Evolutionary conservation across 2,329 filamentous ascomycete genomes (phyloP).

Genomic region (Aspergillus arachidicola): DNA sequence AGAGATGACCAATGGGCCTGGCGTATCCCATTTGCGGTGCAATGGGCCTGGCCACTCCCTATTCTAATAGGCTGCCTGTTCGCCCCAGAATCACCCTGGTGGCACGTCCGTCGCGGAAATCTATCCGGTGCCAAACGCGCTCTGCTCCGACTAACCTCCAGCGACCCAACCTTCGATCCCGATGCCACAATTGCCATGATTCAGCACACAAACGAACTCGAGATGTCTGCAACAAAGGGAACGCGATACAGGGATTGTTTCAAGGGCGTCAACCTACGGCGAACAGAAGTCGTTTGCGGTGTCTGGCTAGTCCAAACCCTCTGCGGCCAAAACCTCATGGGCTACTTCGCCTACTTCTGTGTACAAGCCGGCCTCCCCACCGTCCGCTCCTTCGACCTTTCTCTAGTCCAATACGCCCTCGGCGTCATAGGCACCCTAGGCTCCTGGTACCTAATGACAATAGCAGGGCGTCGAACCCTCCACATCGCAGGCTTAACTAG

Average conservation of each 20-base stretch:
- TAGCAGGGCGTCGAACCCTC: slow-evolving; percentile 43
- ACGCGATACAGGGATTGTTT: slow-evolving; percentile 80
- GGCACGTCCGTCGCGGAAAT: slow-evolving; percentile 47
- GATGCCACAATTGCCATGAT: slow-evolving; percentile 88
- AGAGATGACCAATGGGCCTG: slow-evolving; percentile 51
- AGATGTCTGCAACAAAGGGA: slow-evolving; percentile 70
- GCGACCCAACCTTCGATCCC: slow-evolving; percentile 70
- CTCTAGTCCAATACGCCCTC: slow-evolving; percentile 63
- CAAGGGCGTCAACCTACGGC: slow-evolving; percentile 72
- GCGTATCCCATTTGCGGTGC: slow-evolving; percentile 51
- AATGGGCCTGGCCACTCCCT: slow-evolving; percentile 54
- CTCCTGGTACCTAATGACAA: slow-evolving; percentile 52
- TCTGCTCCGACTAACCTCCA: slow-evolving; percentile 44
- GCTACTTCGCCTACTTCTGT: slow-evolving; percentile 61
- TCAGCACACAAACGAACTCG: slow-evolving; percentile 79
- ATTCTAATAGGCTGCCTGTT: slow-evolving; percentile 45
- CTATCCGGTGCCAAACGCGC: slow-evolving; percentile 45
- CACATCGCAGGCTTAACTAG: slow-evolving; percentile 35
- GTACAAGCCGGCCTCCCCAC: slow-evolving; percentile 49
- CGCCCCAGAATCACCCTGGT: slow-evolving; percentile 53
- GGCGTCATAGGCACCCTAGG: slow-evolving; percentile 54
- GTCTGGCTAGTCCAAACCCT: slow-evolving; percentile 65
- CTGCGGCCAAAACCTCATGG: slow-evolving; percentile 61
- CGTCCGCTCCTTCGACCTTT: slow-evolving; percentile 40
- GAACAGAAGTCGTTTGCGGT: slow-evolving; percentile 69